Evolutionary conservation across 2,329 filamentous ascomycete species (phyloP).

Genomic region (Cryphonectria japonica): DNA sequence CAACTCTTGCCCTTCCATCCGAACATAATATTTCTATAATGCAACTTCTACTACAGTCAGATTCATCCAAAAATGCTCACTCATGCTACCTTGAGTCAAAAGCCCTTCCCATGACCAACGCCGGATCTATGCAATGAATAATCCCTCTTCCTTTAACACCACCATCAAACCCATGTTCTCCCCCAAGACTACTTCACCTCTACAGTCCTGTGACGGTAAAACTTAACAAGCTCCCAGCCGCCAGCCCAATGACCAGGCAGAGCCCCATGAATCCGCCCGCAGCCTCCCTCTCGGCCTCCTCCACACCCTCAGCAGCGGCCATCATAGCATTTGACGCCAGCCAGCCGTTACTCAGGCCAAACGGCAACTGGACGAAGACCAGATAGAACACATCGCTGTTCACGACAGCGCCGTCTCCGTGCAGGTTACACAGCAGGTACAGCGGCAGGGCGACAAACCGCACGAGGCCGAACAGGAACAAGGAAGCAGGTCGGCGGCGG

Average conservation of each 20-base stretch:
- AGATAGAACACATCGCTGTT: slow-evolving; percentile 88
- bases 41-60: background rate
- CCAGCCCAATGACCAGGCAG: slow-evolving; percentile 82
- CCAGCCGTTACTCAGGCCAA: slow-evolving; percentile 86
- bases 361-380: slow-evolving; percentile 77
- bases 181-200: background rate
- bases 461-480: slow-evolving; percentile 70
- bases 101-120: slow-evolving; percentile 1
- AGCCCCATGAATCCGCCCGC: slow-evolving; percentile 93
- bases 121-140: slow-evolving; percentile 21
- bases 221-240: slow-evolving; percentile 85
- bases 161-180: background rate
- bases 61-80: background rate
- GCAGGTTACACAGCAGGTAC: slow-evolving; percentile 88
- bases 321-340: slow-evolving; percentile 91
- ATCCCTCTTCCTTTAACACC: background rate
- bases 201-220: slow-evolving; percentile 67
- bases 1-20: background rate
- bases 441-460: slow-evolving; percentile 77
- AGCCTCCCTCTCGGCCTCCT: slow-evolving; percentile 80
- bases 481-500: slow-evolving; percentile 62
- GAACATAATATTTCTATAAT: background rate
- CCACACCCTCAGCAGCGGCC: slow-evolving; percentile 80
- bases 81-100: background rate
- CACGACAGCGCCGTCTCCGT: slow-evolving; percentile 73